Base-by-base conservation (phyloP, 139 green algal genomes). In the Coelastrella sp. region DNA sequence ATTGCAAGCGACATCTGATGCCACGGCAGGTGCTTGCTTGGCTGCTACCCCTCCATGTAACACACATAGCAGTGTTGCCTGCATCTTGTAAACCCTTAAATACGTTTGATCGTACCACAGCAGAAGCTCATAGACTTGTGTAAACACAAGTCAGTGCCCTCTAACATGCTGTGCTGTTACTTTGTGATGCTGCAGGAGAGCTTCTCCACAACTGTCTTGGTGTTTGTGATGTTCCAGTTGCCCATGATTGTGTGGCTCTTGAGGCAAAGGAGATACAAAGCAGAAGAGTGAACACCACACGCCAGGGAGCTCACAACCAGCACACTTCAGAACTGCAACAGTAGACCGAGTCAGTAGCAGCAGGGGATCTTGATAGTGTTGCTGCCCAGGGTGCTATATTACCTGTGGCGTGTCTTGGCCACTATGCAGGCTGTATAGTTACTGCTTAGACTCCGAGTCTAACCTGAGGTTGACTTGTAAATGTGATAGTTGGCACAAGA, bases 161-260 rank as follows among this genome's bases (percentile, higher is more conserved):
- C 5, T 22, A 17, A 80, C 13, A 22, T 64, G 80, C 80, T 78
- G 19, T 77, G 61, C 5, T 77, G 64, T 73, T 7, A 20, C 65
- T 65, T 32, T 23, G 11, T 71, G 68, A 19, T 14, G 8, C 56
- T 64, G 60, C 86, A 85, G 86, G 86, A 90, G 86, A 87, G 22
- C 17, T 64, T 87, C 54, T 22, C 22, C 6, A 87, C 78, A 2
- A 66, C 80, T 17, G 65, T 87, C 54, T 6, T 82, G 68, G 87
- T 87, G 54, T 91, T 91, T 32, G 23, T 87, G 11, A 23, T 91
- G 65, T 91, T 91, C 66, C 87, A 91, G 64, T n/a, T 87, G 65
- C 87, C 87, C 8, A 60, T 91, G 87, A 19, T 91, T 64, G 13
- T 77, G 54, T 91, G 87, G 87, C 65, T 87, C 3, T 80, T 23